phyloP scores from a whole-genome alignment of 768 basidiomycete species.

The Lactarius akahatsu region DNA sequence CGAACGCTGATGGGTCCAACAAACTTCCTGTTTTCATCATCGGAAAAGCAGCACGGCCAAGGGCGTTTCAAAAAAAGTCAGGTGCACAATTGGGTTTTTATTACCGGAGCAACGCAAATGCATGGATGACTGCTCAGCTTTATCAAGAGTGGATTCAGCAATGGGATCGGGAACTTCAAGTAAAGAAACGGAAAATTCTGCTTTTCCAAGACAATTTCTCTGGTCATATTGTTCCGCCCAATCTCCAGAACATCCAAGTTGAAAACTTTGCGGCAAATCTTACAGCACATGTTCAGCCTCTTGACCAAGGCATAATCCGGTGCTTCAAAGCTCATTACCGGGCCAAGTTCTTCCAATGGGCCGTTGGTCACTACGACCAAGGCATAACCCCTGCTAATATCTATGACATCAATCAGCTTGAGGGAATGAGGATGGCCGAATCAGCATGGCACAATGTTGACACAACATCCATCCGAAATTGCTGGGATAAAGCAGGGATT shows the following conservation, averaged over 20 bases:
- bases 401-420: too few relatives aligned
- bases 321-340: not conserved
- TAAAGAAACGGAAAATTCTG: not conserved
- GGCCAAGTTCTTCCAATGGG: too few relatives aligned
- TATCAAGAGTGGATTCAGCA: not conserved
- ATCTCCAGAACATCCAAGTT: not conserved
- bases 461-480: too few relatives aligned
- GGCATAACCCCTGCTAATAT: too few relatives aligned
- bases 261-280: not conserved
- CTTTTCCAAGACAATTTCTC: not conserved
- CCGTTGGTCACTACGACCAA: too few relatives aligned
- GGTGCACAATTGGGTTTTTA: not conserved
- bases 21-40: slow-evolving; percentile 4
- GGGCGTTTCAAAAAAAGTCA: not conserved
- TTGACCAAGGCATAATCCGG: not conserved
- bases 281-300: not conserved
- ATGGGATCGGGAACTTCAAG: not conserved
- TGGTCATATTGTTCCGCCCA: not conserved
- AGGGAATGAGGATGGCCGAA: too few relatives aligned
- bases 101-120: not conserved
- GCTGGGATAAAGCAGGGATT: too few relatives aligned
- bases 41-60: not conserved
- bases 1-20: not conserved
- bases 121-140: not conserved
- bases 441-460: too few relatives aligned